Percentiles rank a stretch among this genome's conserved stretches.
These are phyloP conservation scores for Neofusicoccum umdonicola DNA, from an alignment of 2,329 filamentous ascomycete species.

Conservation along the genomic window DNA sequence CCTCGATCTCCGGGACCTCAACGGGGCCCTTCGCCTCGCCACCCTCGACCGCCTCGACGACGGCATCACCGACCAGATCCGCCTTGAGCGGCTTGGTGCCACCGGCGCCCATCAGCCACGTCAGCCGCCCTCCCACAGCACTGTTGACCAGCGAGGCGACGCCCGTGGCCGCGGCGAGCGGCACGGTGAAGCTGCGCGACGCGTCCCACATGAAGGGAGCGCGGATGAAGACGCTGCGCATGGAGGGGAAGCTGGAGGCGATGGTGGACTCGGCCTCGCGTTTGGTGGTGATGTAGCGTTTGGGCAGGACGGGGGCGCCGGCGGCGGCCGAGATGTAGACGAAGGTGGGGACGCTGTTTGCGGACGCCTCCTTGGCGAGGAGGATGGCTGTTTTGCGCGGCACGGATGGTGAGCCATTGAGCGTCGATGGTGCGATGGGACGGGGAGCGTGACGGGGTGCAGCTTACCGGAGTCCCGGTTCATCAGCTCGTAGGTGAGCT, in stretches of 20 bases:
- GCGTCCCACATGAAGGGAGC: slow-evolving; percentile 88
- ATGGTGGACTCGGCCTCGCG: slow-evolving; percentile 82
- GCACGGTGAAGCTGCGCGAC: slow-evolving; percentile 77
- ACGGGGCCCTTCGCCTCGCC: slow-evolving; percentile 70
- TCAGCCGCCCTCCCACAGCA: slow-evolving; percentile 72
- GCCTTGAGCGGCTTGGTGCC: slow-evolving; percentile 84
- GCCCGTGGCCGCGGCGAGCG: slow-evolving; percentile 75
- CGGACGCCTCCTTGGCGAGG: slow-evolving; percentile 72
- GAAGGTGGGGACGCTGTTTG: slow-evolving; percentile 66
- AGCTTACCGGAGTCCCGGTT: slow-evolving; percentile 71
- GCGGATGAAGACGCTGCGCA: slow-evolving; percentile 79
- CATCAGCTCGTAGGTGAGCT: slow-evolving; percentile 95
- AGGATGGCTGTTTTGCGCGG: slow-evolving; percentile 59
- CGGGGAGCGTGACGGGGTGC: background rate
- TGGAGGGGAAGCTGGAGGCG: slow-evolving; percentile 65
- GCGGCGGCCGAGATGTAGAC: slow-evolving; percentile 86
- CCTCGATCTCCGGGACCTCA: slow-evolving; percentile 76
- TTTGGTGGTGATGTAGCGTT: slow-evolving; percentile 87
- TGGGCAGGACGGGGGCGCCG: slow-evolving; percentile 79
- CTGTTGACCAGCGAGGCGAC: slow-evolving; percentile 74
- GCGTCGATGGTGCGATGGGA: background rate
- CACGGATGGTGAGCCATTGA: background rate
- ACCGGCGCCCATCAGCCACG: slow-evolving; percentile 74
- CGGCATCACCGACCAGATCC: slow-evolving; percentile 82
- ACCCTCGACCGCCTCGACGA: slow-evolving; percentile 82